Conservation (phyloP, 352 stramenopile species). For the Globisporangium rhizosaccharum region DNA sequence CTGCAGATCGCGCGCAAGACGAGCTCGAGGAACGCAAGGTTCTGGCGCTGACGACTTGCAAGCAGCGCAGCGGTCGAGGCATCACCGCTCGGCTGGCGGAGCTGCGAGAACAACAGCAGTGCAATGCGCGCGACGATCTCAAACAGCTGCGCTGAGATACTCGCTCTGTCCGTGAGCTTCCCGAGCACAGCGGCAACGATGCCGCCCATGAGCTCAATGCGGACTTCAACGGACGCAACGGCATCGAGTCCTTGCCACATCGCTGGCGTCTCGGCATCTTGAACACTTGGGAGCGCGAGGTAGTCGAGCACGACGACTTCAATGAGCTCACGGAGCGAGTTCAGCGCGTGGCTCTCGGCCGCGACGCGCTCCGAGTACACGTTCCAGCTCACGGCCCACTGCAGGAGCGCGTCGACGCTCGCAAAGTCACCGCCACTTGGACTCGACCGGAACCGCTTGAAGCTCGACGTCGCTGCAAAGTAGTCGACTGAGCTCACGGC, state of each 20-base stretch:
- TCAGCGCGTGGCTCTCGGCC: constrained; percentile 72
- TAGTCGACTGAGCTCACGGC: constrained; percentile 30
- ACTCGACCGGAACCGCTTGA: constrained; percentile 62
- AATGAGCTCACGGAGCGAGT: constrained; percentile 69
- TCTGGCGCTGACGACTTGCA: constrained; percentile 28
- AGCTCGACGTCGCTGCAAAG: constrained; percentile 22
- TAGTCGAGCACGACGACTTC: constrained; percentile 81
- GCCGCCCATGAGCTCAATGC: constrained; percentile 52
- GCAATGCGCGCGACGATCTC: constrained; percentile 69
- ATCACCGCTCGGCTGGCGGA: constrained; percentile 20
- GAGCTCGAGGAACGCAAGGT: constrained; percentile 49
- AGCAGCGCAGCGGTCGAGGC: constrained; percentile 6
- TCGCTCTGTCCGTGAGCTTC: constrained; percentile 52
- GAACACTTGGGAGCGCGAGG: constrained; percentile 36
- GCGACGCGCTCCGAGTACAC: constrained; percentile 79
- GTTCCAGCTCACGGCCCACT: constrained; percentile 84
- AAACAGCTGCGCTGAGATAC: constrained; percentile 61
- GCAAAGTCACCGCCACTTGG: constrained; percentile 30
- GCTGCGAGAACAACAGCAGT: constrained; percentile 54
- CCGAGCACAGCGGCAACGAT: constrained; percentile 55
- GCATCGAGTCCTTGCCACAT: constrained; percentile 64
- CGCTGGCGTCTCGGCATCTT: constrained; percentile 23
- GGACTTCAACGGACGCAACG: constrained; percentile 50
- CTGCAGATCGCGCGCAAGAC: constrained; percentile 56
- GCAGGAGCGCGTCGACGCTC: constrained; percentile 43